phyloP scores from a whole-genome alignment of 768 basidiomycete species.

The Boletus tomentosulus region DNA sequence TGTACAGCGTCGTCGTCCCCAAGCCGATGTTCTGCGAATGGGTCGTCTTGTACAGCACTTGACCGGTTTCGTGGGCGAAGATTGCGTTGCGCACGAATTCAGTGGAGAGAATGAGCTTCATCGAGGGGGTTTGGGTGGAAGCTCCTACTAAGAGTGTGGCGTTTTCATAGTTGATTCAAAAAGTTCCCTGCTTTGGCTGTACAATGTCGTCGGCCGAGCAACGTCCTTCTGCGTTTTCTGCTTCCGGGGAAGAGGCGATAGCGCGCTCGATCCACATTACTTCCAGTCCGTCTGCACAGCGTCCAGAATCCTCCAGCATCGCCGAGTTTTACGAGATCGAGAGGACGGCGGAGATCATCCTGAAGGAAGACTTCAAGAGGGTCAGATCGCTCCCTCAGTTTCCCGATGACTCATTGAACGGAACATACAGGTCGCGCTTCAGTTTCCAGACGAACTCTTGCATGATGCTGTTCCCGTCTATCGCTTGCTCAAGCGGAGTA shows the following conservation, averaged over 20 bases:
- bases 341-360: conserved; percentile 58
- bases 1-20: conserved; percentile 24
- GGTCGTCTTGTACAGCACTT: conserved; percentile 28
- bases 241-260: conserved; percentile 64
- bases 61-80: conserved; percentile 23
- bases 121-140: not conserved
- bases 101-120: conserved; percentile 24
- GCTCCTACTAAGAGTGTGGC: not conserved
- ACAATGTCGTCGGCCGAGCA: conserved; percentile 11
- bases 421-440: conserved; percentile 67
- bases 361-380: conserved; percentile 61
- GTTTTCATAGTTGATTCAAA: not conserved
- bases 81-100: conserved; percentile 20
- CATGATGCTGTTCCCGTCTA: conserved; percentile 84
- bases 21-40: conserved; percentile 12
- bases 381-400: conserved; percentile 37
- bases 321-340: conserved; percentile 73
- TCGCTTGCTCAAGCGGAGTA: conserved; percentile 50
- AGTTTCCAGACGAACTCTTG: conserved; percentile 94
- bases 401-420: not conserved
- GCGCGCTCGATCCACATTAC: conserved; percentile 48
- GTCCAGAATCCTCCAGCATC: conserved; percentile 37
- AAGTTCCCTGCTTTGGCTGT: not conserved
- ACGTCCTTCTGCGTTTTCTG: conserved; percentile 39
- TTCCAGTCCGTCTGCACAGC: conserved; percentile 34